Percentiles rank a stretch among this genome's conserved stretches.
Evolutionary conservation across 345 rosid species (phyloP).

Genomic region (Rhizophora mangle): DNA sequence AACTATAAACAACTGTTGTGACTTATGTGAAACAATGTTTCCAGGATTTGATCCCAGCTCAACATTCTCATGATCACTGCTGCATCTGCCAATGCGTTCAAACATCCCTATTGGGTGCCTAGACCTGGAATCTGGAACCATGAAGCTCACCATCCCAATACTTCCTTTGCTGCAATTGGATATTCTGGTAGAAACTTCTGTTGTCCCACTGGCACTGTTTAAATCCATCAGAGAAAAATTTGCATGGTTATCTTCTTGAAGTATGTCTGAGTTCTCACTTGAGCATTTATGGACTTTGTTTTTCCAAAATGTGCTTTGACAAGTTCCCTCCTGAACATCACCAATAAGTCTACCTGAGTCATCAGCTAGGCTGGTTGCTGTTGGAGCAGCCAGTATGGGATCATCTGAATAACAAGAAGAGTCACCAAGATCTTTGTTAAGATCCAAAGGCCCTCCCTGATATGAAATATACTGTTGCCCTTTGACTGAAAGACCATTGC

Average conservation of each 20-base stretch:
- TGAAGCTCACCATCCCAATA: constrained; percentile 1
- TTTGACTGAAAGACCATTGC: constrained; percentile 10
- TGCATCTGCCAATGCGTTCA: constrained; percentile 19
- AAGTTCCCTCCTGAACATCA: constrained; percentile 15
- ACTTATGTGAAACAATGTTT: constrained; percentile 1
- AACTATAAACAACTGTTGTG: neutral
- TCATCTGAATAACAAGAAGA: constrained; percentile 26
- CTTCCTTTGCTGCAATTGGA: neutral
- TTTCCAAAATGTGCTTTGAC: constrained; percentile 2
- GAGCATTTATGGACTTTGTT: constrained; percentile 12
- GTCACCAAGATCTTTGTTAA: constrained; percentile 41
- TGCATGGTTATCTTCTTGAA: constrained; percentile 11
- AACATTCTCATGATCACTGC: constrained; percentile 17
- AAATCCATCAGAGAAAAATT: constrained; percentile 15
- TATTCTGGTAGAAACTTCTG: constrained; percentile 9
- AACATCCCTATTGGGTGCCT: constrained; percentile 8
- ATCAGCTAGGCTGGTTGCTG: constrained; percentile 19
- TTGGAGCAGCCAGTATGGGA: constrained; percentile 15
- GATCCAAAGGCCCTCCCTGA: constrained; percentile 33
- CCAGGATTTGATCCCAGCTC: constrained; percentile 15
- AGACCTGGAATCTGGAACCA: constrained; percentile 12
- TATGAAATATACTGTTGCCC: constrained; percentile 12
- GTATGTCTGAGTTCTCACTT: neutral
- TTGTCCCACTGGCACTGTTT: neutral
- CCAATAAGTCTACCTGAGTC: constrained; percentile 10